Evolutionary conservation across 1,139 yeast genomes (phyloP), one percentile per base, ranked within the genome.

Genomic region (Debaryomyces nepalensis): DNA sequence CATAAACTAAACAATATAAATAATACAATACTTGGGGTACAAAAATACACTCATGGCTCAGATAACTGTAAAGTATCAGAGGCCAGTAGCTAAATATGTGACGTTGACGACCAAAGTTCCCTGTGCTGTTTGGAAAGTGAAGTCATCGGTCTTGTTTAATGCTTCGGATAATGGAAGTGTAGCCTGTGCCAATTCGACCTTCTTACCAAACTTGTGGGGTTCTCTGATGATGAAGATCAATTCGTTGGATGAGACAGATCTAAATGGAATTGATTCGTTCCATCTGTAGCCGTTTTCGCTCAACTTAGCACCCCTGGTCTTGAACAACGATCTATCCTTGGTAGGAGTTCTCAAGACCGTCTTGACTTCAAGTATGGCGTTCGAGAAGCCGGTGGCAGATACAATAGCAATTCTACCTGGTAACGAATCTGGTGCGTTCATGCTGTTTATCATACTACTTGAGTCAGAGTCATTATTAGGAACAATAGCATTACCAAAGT

Each of bases 131-230:
- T 52, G 51, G 37, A 72, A 52, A 3, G 52, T 46, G 23, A 68
- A 42, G 31, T 63, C 61, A 15, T 67, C 69, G 30, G 57, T 54
- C 22, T 69, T 69, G 52, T 66, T 64, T 38, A 61, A 45, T 26
- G 54, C 70, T 14, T 75, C 77, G n/a, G 57, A 44, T 48, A 81
- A 64, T 10, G 55, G 54, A 32, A 81, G 50, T 16, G 63, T 59
- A 4, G 80, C 82, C 40, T 73, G 74, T 11, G 87, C 96, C 38
- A 89, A 49, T 41, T 80, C 86, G 33, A 73, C 72, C 49, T 79
- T 83, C 56, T 86, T 82, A 33, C 96, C 93, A 53, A 91, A 77
- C 3, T 81, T 77, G 61, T 87, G 95, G 58, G 81, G 86, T 39
- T 84, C 83, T 39, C 79, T 73, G 11, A 87, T 77, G 30, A 72